Base-by-base conservation (phyloP, 2,329 filamentous ascomycete species). In the Aspergillus spinulosporus region DNA sequence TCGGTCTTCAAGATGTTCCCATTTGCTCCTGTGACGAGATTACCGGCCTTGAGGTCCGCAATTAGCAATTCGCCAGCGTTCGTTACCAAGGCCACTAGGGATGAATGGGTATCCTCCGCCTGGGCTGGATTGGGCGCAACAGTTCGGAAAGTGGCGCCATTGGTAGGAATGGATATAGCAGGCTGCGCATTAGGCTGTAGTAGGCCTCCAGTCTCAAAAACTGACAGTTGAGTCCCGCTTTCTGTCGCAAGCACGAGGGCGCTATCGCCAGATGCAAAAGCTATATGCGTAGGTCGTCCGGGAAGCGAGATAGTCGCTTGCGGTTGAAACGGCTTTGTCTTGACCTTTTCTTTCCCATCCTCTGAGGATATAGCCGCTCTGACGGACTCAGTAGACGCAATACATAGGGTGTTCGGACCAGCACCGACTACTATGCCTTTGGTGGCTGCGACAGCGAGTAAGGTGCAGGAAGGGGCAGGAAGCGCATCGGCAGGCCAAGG, bases 181-280 rank as follows among this genome's bases (percentile, higher is more conserved):
- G 90, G 77, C 64, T 88, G 82, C 40, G 85, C 84, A 54, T 82
- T 84, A 52, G 86, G 86, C 64, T 86, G 82, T 45, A 87, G 75
- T 15, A 97, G 77, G 43, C 81, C 79, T 55, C 88, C 79, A 1
- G 90, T 86, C 54, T 92, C 85, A 68, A 96, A 97, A 2, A 96
- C 88, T 3, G 89, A 88, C 59, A 99, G 77, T 3, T 92, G 91
- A 36, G 91, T 89, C 8, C 89, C 89, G 53, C 83, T 80, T 73
- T 96, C 90, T 2, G 90, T 90, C 8, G 90, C 91, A 28, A 97
- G 79, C 36, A 97, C 83, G 58, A 99, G 78, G 64, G 88, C 91
- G 64, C 85, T 85, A 70, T 97, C 95, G 66, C 95, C 90, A n/a
- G 90, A 84, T 0, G 91, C 93, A 72, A 99, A 99, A 12, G 88